Base-by-base conservation (phyloP, 2,329 filamentous ascomycete species). In the Botrytis byssoidea region DNA sequence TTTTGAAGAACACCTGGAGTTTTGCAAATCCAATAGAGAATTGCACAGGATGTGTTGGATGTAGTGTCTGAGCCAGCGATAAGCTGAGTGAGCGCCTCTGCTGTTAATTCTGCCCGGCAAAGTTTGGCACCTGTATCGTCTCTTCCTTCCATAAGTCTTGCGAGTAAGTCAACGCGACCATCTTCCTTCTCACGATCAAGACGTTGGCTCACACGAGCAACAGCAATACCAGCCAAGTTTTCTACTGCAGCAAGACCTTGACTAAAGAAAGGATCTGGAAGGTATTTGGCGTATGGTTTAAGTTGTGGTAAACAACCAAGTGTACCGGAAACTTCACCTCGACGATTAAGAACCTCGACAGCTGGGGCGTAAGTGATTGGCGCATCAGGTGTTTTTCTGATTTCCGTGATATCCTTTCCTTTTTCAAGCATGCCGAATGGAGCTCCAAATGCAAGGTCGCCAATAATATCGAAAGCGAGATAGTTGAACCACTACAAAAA, bases 11-110 rank as follows among this genome's bases (percentile, higher is more conserved):
- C 92, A 1, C 90, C 86, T 0, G 93, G 92, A 1, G 92, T 92
- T 57, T 86, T 85, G 5, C 91, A 85, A 48, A 89, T 90, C 85
- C 94, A 92, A 84, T 91, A 97, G 0, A 97, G 86, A 44, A 97
- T 86, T 0, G 94, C 94, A 80, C 94, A 97, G 1, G 92, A 91
- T 0, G 94, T 92, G 83, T 94, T 94, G 72, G 89, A 91, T 0
- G 91, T 94, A 0, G 92, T 94, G 81, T 94, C 92, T 61, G 87
- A 90, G 32, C 92, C 92, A 1, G 92, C 92, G 77, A 94, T 97
- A 59, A 97, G 88, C 82, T 97, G 94, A 0, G 94, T 97, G 44
- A 97, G 85, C 0, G 94, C 94, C 83, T 97, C 95, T 55, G 94
- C 94, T 0, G 93, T 96, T 70, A 97, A 86, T 81, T 97, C 94